Conservation (phyloP, 2,329 filamentous ascomycete species). For the Calonectria fujianensis region DNA sequence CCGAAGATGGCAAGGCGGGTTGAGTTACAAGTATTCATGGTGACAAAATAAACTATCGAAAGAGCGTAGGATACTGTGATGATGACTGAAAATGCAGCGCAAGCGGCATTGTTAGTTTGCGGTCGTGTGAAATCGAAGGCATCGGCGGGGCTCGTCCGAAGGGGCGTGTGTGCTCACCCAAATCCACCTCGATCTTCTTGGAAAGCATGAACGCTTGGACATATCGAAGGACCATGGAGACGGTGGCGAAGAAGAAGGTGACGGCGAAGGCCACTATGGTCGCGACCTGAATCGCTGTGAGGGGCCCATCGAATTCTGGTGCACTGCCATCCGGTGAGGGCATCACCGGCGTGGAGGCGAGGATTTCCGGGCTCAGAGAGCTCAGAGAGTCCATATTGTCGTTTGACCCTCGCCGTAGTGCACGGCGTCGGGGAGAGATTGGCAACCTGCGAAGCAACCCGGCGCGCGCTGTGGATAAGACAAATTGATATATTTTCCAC, state of each 20-base stretch:
- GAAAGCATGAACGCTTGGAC: conserved; percentile 4
- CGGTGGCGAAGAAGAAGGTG: conserved; percentile 10
- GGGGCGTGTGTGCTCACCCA: not conserved
- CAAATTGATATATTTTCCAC: conserved; percentile 18
- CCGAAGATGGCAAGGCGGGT: not conserved
- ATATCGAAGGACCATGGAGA: conserved; percentile 12
- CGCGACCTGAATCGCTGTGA: conserved; percentile 1
- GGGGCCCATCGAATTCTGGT: not conserved
- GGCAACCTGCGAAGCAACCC: conserved; percentile 14
- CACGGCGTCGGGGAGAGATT: not conserved
- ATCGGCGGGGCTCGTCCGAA: not conserved
- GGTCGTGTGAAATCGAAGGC: not conserved
- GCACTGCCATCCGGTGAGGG: conserved; percentile 4
- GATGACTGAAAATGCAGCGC: conserved; percentile 1
- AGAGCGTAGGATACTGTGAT: conserved; percentile 13
- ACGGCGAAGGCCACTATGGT: conserved; percentile 20
- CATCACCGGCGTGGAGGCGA: conserved; percentile 1
- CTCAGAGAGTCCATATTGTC: not conserved
- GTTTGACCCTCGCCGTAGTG: not conserved
- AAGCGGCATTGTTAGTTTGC: not conserved
- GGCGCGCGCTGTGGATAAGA: not conserved
- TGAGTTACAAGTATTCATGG: conserved; percentile 12
- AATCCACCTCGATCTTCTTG: conserved; percentile 9
- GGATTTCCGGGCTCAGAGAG: not conserved
- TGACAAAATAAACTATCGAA: conserved; percentile 18